Conservation (phyloP, 192 early-diverging fungal genomes). For the Linnemannia zychae region DNA sequence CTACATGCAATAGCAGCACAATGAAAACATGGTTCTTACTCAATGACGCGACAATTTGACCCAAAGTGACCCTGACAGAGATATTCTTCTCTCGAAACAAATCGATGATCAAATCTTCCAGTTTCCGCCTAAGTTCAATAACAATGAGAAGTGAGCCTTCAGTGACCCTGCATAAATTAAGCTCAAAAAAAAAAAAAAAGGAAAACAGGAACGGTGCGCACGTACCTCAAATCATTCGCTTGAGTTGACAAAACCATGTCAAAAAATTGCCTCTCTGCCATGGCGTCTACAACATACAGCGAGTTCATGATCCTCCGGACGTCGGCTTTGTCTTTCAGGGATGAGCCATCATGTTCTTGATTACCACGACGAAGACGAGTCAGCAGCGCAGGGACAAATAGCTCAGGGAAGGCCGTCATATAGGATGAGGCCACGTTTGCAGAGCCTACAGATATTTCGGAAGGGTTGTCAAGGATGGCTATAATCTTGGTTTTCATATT, state of each 20-base stretch:
- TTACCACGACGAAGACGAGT: background rate
- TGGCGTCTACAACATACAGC: background rate
- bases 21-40: constrained; percentile 1
- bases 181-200: background rate
- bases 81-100: constrained; percentile 7
- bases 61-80: constrained; percentile 5
- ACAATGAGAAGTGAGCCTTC: background rate
- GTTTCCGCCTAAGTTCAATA: background rate
- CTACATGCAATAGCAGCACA: too few relatives aligned
- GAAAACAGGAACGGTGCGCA: background rate
- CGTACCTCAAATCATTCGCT: constrained; percentile 1
- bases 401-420: background rate
- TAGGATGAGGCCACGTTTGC: background rate
- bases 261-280: constrained; percentile 16
- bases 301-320: constrained; percentile 2
- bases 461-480: background rate
- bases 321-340: background rate
- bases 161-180: too few relatives aligned
- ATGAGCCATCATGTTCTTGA: background rate
- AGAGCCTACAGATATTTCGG: background rate
- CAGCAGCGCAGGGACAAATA: constrained; percentile 7
- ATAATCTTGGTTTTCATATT: background rate
- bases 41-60: constrained; percentile 21
- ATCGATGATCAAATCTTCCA: constrained; percentile 18
- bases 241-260: background rate